Evolutionary conservation across 495 filamentous ascomycete species (phyloP).

Genomic region (Durotheca rogersii): DNA sequence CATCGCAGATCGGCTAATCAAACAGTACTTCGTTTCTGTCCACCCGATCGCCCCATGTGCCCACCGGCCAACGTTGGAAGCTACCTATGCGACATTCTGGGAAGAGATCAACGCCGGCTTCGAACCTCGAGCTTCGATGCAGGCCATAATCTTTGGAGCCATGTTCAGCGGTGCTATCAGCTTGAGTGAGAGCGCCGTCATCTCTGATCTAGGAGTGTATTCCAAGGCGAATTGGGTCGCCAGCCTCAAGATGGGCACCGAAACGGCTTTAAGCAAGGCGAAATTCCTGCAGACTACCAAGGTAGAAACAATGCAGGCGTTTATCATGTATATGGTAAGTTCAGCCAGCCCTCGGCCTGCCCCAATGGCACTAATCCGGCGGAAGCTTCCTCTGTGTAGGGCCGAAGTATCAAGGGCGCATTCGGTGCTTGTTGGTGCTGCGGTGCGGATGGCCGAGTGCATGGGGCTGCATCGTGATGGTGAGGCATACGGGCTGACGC

Average conservation of each 20-base stretch:
- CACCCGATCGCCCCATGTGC: conserved; percentile 65
- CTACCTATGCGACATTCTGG: conserved; percentile 63
- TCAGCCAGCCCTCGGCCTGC: neutral
- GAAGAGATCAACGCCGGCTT: conserved; percentile 52
- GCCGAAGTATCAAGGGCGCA: conserved; percentile 69
- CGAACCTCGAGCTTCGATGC: conserved; percentile 62
- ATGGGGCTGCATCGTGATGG: conserved; percentile 76
- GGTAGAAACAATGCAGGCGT: conserved; percentile 69
- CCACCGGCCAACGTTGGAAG: conserved; percentile 64
- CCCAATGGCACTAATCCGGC: conserved; percentile 13
- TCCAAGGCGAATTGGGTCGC: conserved; percentile 55
- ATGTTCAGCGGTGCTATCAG: conserved; percentile 69
- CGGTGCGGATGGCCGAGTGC: conserved; percentile 71
- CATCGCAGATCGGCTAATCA: conserved; percentile 57
- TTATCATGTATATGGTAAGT: conserved; percentile 70
- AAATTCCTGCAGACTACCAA: conserved; percentile 69
- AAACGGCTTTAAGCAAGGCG: conserved; percentile 63
- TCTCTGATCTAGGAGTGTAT: conserved; percentile 49
- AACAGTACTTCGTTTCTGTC: conserved; percentile 64
- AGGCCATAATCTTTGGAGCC: conserved; percentile 65
- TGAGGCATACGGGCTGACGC: conserved; percentile 59
- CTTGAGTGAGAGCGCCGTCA: conserved; percentile 54
- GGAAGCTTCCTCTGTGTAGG: conserved; percentile 67
- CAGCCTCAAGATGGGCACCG: conserved; percentile 62
- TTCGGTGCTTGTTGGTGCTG: conserved; percentile 66